Evolutionary conservation across 805 yeast genomes (phyloP).

Genomic region (Candida dajiaensis): DNA sequence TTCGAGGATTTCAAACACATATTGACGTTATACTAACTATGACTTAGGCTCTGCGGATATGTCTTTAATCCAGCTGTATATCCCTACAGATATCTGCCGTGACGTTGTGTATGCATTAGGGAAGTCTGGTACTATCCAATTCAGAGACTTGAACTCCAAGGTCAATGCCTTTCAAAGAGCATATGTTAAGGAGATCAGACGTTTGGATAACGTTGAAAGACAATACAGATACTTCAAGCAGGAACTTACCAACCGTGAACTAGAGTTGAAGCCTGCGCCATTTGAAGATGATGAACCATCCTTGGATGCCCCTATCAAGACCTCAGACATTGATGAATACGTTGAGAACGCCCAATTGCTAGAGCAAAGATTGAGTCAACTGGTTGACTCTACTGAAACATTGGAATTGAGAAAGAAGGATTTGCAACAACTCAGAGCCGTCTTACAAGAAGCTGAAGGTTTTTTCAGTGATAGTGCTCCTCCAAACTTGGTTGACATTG

Average conservation of each 20-base stretch:
- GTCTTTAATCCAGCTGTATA: constrained; percentile 89
- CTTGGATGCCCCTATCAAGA: constrained; percentile 22
- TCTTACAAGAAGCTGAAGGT: constrained; percentile 41
- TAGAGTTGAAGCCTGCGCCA: constrained; percentile 29
- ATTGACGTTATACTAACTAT: constrained; percentile 7
- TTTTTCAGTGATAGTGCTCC: constrained; percentile 30
- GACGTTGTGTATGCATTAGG: constrained; percentile 84
- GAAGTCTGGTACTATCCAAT: constrained; percentile 78
- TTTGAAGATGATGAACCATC: constrained; percentile 16
- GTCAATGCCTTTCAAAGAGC: constrained; percentile 85
- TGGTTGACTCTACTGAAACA: constrained; percentile 63
- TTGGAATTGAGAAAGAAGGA: constrained; percentile 56
- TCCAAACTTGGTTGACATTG: constrained; percentile 1
- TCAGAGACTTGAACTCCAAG: constrained; percentile 81
- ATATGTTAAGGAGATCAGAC: constrained; percentile 83
- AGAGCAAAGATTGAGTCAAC: constrained; percentile 70
- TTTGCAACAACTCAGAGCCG: constrained; percentile 56
- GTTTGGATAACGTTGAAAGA: constrained; percentile 79
- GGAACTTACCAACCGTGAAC: constrained; percentile 42
- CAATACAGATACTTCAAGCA: constrained; percentile 59
- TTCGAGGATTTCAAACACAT: background rate
- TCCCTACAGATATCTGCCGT: constrained; percentile 86
- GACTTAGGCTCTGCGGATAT: constrained; percentile 83
- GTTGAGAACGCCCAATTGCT: constrained; percentile 60
- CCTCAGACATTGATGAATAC: constrained; percentile 49